phyloP scores from a whole-genome alignment of 768 basidiomycete species.

The Termitomyces sp. region DNA sequence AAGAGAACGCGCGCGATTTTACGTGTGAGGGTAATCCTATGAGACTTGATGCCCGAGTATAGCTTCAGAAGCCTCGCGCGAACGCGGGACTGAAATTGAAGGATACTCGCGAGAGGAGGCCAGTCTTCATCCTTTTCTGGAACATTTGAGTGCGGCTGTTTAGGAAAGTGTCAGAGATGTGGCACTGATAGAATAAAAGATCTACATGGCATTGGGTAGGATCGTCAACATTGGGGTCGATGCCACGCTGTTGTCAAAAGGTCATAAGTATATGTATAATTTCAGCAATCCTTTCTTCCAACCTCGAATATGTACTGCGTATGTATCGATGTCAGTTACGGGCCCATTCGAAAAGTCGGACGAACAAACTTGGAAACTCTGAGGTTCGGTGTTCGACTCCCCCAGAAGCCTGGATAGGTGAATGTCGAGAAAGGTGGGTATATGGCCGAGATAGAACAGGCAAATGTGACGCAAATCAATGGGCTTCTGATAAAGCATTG shows the following conservation, averaged over 20 bases:
- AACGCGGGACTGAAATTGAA: slow-evolving; percentile 75
- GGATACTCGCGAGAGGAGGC: slow-evolving; percentile 69
- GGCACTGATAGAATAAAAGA: background rate
- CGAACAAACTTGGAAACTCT: slow-evolving; percentile 57
- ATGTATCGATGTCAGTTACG: slow-evolving; percentile 1
- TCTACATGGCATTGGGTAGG: slow-evolving; percentile 81
- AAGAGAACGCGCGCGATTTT: slow-evolving; percentile 76
- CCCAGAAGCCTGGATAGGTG: slow-evolving; percentile 71
- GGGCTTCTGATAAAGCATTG: slow-evolving; percentile 85
- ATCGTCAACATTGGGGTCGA: slow-evolving; percentile 93
- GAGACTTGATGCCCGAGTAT: slow-evolving; percentile 62
- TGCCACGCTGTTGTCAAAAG: slow-evolving; percentile 61
- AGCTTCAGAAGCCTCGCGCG: slow-evolving; percentile 65
- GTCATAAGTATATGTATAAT: background rate
- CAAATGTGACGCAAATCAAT: slow-evolving; percentile 94
- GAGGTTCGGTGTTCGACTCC: slow-evolving; percentile 81
- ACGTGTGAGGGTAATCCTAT: slow-evolving; percentile 50
- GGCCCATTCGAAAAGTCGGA: slow-evolving; percentile 6
- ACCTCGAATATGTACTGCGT: slow-evolving; percentile 73
- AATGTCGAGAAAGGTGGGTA: slow-evolving; percentile 90
- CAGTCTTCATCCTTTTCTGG: slow-evolving; percentile 79
- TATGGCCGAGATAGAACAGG: slow-evolving; percentile 95
- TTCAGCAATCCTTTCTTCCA: background rate
- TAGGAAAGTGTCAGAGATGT: background rate
- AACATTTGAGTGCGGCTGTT: slow-evolving; percentile 83